These are phyloP conservation scores for Zanthoxylum bungeanum DNA, from an alignment of 345 rosid genomes.

Conservation along the genomic window DNA sequence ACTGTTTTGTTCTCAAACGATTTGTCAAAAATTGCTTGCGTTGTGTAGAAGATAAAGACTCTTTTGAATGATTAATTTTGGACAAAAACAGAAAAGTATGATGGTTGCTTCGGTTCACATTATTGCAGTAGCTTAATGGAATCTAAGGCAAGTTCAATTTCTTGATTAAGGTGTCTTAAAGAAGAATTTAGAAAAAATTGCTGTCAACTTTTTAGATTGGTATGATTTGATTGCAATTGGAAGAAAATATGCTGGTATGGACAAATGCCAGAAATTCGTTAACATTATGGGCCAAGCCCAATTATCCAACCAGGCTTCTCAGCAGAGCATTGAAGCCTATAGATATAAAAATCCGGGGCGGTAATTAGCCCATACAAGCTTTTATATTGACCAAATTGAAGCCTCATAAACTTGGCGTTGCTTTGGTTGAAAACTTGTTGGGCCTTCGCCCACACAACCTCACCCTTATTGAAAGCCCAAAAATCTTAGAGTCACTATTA, in stretches of 20 bases:
- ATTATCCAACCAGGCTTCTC: not conserved
- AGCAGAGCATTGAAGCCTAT: too few species aligned
- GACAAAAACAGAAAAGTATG: not conserved
- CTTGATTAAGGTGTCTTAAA: too few species aligned
- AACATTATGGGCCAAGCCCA: not conserved
- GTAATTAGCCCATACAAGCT: too few species aligned
- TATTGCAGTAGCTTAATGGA: not conserved
- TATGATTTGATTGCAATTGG: not conserved
- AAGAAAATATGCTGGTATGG: not conserved
- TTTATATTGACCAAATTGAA: too few species aligned
- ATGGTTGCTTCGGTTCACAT: not conserved
- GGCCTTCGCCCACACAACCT: too few species aligned
- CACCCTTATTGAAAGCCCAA: too few species aligned
- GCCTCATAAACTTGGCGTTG: too few species aligned
- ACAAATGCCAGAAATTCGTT: not conserved
- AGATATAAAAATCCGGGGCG: too few species aligned
- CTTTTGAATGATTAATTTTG: not conserved
- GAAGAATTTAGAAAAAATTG: not conserved
- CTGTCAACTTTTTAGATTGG: not conserved
- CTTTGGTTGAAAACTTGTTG: too few species aligned
- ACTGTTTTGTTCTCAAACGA: not conserved
- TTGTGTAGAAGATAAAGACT: not conserved
- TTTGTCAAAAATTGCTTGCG: slow-evolving; percentile 3
- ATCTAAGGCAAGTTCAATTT: not conserved
- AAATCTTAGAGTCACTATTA: too few species aligned